Percentiles rank a stretch among this genome's conserved stretches.
phyloP scores from a whole-genome alignment of 1,284 basidiomycete species.

The Malassezia caprae region DNA sequence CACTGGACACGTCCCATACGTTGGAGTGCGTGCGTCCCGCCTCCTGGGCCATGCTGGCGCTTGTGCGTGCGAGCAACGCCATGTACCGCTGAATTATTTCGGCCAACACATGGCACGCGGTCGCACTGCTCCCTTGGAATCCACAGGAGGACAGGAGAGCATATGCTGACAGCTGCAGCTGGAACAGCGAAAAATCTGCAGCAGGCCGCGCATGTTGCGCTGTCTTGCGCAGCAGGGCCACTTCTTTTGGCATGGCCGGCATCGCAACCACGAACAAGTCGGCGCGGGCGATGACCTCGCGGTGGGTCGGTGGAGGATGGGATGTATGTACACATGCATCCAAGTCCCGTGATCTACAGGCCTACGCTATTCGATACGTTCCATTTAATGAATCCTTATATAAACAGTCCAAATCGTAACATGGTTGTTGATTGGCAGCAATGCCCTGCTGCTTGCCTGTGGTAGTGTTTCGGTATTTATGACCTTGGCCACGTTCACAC shows the following conservation, averaged over 20 bases:
- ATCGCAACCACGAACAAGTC: neutral
- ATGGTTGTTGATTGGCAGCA: no score
- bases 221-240: neutral
- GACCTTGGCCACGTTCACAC: no score
- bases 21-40: constrained; percentile 21
- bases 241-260: neutral
- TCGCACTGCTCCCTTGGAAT: constrained; percentile 25
- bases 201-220: constrained; percentile 1
- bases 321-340: neutral
- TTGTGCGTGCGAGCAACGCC: constrained; percentile 19
- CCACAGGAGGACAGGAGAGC: constrained; percentile 23
- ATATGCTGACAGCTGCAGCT: constrained; percentile 11
- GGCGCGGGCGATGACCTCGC: neutral
- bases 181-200: neutral
- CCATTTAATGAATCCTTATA: no score
- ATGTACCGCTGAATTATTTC: constrained; percentile 35
- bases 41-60: constrained; percentile 20
- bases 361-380: no score
- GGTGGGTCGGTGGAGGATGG: neutral
- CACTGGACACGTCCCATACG: constrained; percentile 25
- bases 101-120: constrained; percentile 24
- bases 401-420: no score
- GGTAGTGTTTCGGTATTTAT: no score
- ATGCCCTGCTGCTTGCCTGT: no score
- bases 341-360: no score